Conservation (phyloP, 331 rosid species). For the Prunus yedoensis region DNA sequence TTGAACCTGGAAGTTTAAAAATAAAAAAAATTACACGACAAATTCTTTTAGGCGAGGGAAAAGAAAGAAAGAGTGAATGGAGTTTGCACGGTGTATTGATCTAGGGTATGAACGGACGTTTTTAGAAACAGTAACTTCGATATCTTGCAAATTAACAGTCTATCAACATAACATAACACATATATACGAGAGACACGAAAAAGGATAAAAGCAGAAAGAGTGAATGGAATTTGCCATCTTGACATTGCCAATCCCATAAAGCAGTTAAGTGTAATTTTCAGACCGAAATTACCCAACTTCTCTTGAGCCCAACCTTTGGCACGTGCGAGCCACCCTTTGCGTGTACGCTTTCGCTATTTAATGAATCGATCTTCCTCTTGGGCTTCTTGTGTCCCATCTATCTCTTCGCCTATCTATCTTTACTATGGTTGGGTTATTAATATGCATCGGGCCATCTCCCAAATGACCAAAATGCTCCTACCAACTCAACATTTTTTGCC, state of each 20-base stretch:
- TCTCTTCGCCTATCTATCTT: background rate
- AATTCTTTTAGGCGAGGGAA: too few relatives aligned
- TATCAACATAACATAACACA: background rate
- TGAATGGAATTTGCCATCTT: conserved; percentile 37
- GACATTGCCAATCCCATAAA: conserved; percentile 51
- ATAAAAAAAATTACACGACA: background rate
- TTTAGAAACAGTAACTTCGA: too few relatives aligned
- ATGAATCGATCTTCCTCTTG: conserved; percentile 1
- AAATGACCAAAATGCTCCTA: conserved; percentile 34
- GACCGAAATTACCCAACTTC: conserved; percentile 39
- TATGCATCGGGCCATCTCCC: conserved; percentile 4
- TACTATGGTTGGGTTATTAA: conserved; percentile 35
- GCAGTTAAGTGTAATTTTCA: conserved; percentile 60
- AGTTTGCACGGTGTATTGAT: too few relatives aligned
- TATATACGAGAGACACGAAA: background rate
- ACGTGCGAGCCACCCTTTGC: conserved; percentile 50
- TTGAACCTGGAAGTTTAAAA: background rate
- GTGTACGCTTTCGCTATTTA: conserved; percentile 16
- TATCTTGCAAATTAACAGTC: background rate
- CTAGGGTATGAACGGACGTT: too few relatives aligned
- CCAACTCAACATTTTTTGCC: conserved; percentile 26
- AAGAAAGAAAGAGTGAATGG: too few relatives aligned
- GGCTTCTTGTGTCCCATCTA: background rate
- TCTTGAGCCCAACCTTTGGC: conserved; percentile 43
- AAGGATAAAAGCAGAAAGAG: conserved; percentile 29